phyloP scores from a whole-genome alignment of 2,329 filamentous ascomycete genomes.

The Xylariaceae sp. region DNA sequence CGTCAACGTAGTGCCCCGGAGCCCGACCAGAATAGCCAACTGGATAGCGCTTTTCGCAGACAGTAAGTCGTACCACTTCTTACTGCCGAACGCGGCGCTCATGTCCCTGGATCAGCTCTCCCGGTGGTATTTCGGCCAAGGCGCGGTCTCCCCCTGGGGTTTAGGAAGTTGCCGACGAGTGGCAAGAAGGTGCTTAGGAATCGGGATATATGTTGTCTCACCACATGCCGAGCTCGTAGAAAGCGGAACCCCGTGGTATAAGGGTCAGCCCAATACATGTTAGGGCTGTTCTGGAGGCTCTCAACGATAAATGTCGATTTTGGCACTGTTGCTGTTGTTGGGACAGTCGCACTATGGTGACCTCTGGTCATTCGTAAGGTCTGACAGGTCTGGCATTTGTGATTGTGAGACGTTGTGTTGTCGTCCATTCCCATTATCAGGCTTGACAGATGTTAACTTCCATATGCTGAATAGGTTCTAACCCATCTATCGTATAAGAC shows the following conservation, averaged over 20 bases:
- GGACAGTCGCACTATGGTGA: too few species aligned
- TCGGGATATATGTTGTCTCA: slow-evolving; percentile 8
- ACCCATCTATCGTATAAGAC: too few species aligned
- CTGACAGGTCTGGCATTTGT: too few species aligned
- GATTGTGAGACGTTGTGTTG: too few species aligned
- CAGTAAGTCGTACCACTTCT: slow-evolving; percentile 1
- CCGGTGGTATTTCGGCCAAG: slow-evolving; percentile 5
- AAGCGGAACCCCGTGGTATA: not conserved
- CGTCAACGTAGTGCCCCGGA: slow-evolving; percentile 2
- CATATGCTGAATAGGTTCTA: too few species aligned
- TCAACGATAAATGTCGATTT: too few species aligned
- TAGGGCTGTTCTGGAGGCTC: too few species aligned
- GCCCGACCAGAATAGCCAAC: slow-evolving; percentile 5
- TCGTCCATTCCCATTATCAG: too few species aligned
- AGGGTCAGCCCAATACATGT: too few species aligned
- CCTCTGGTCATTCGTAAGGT: too few species aligned
- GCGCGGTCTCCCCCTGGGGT: slow-evolving; percentile 4
- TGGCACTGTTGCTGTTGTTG: too few species aligned
- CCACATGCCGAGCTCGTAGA: slow-evolving; percentile 1
- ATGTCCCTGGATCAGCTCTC: slow-evolving; percentile 4
- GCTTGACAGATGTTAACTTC: too few species aligned
- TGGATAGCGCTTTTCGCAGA: slow-evolving; percentile 6
- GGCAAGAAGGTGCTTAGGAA: slow-evolving; percentile 3
- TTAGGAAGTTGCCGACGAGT: not conserved
- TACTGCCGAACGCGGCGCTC: not conserved